Evolutionary conservation across 2,329 filamentous ascomycete species (phyloP), one percentile per base, ranked within the genome.

Genomic region (Colletotrichum lupini): DNA sequence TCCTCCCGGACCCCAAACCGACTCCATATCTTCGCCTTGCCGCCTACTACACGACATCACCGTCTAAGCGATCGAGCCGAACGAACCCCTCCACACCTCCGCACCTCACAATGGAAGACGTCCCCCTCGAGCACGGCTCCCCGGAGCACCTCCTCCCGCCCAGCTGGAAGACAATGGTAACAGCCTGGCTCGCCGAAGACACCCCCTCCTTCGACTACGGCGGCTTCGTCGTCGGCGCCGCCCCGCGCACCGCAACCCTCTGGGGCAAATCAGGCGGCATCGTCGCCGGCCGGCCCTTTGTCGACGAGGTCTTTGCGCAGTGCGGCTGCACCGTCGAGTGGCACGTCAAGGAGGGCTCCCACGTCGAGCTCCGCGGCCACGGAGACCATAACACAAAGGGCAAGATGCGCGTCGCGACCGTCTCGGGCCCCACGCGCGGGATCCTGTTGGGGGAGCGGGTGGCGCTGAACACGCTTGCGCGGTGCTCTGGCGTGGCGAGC

Each of bases 191-290:
- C 16, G 94, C 95, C 79, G 97, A 99, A 85, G 97, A 99, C 85
- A 97, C 95, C 3, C 97, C 97, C 5, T 97, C 94, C 66, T 96
- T 98, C 84, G 97, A 99, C 87, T 98, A 98, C 82, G 97, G 94
- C 79, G 97, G 97, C 74, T 99, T 97, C 83, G 97, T 99, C 7
- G 97, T 99, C 28, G 97, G 97, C 75, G 90, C 93, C 52, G 85
- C 84, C 32, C 83, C 85, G 9, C 89, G 90, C 72, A 90, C 87
- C 16, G 92, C 92, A 24, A 93, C 90, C 5, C 88, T 94, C 52
- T 92, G 89, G 84, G 91, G 88, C 74, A 94, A 94, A 81, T 91
- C 90, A n/a, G 81, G 86, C 3, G 97, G 97, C 75, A 88, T 98
- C 61, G 87, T 99, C 59, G 97, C 97, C 53, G 97, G 97, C 68